Evolutionary conservation across 2,329 filamentous ascomycete genomes (phyloP).

Genomic region (Colletotrichum musicola): DNA sequence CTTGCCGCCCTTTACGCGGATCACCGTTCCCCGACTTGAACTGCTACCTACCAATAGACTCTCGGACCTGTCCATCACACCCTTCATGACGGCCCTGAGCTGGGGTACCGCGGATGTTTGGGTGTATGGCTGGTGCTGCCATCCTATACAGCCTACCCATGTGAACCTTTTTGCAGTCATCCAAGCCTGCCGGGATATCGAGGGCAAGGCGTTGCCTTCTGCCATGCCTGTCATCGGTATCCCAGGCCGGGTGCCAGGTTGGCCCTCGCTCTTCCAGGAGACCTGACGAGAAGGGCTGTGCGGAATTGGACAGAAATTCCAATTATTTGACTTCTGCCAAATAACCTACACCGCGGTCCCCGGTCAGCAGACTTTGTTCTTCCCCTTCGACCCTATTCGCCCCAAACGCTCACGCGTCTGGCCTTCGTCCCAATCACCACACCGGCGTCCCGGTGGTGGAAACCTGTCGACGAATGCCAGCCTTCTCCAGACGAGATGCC

Average conservation of each 20-base stretch:
- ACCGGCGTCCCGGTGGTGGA: background rate
- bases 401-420: conserved; percentile 31
- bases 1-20: conserved; percentile 6
- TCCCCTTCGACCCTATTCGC: conserved; percentile 16
- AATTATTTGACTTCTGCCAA: conserved; percentile 31
- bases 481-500: conserved; percentile 21
- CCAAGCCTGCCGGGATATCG: background rate
- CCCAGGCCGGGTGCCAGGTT: background rate
- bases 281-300: conserved; percentile 5
- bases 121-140: background rate
- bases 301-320: conserved; percentile 21
- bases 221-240: conserved; percentile 7
- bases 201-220: conserved; percentile 3
- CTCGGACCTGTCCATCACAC: background rate
- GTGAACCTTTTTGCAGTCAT: background rate
- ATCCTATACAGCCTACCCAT: background rate
- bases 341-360: conserved; percentile 14
- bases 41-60: background rate
- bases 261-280: background rate
- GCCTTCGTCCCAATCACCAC: conserved; percentile 12
- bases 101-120: conserved; percentile 1
- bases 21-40: conserved; percentile 9
- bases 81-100: background rate
- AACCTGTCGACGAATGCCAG: conserved; percentile 19
- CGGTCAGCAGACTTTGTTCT: background rate